Conservation (phyloP, 805 yeast genomes). For the Yarrowia divulgata region DNA sequence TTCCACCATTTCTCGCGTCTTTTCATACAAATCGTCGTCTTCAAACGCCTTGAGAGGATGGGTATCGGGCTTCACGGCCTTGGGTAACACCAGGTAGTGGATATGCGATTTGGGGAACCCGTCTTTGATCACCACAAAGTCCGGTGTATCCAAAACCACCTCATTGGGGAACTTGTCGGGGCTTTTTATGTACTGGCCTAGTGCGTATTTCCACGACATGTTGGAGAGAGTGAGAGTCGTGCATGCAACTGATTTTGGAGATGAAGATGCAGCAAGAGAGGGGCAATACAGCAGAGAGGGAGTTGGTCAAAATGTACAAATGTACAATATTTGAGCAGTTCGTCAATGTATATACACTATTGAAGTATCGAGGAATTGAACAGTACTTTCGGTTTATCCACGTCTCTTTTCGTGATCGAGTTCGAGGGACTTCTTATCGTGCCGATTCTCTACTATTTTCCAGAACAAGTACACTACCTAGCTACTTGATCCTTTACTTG, state of each 20-base stretch:
- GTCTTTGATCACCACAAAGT: conserved; percentile 66
- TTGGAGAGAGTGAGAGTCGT: conserved; percentile 42
- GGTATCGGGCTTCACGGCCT: conserved; percentile 47
- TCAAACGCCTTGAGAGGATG: conserved; percentile 63
- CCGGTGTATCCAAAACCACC: conserved; percentile 59
- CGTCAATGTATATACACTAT: too few relatives aligned
- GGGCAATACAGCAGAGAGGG: background rate
- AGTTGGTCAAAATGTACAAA: background rate
- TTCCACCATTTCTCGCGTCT: conserved; percentile 51
- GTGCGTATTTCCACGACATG: conserved; percentile 49
- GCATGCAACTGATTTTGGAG: too few relatives aligned
- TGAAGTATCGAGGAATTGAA: too few relatives aligned
- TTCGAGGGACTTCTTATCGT: too few relatives aligned
- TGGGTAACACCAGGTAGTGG: conserved; percentile 70
- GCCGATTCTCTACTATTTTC: too few relatives aligned
- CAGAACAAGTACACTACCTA: too few relatives aligned
- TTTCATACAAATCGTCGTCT: conserved; percentile 49
- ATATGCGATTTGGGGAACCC: conserved; percentile 66
- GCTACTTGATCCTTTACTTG: background rate
- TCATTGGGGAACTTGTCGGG: conserved; percentile 54
- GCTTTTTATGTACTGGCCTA: conserved; percentile 57
- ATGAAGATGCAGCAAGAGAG: too few relatives aligned
- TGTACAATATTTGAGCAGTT: too few relatives aligned
- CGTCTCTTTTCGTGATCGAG: too few relatives aligned
- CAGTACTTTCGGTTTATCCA: too few relatives aligned